phyloP scores from a whole-genome alignment of 2,329 filamentous ascomycete species.

The Sclerotinia borealis region DNA sequence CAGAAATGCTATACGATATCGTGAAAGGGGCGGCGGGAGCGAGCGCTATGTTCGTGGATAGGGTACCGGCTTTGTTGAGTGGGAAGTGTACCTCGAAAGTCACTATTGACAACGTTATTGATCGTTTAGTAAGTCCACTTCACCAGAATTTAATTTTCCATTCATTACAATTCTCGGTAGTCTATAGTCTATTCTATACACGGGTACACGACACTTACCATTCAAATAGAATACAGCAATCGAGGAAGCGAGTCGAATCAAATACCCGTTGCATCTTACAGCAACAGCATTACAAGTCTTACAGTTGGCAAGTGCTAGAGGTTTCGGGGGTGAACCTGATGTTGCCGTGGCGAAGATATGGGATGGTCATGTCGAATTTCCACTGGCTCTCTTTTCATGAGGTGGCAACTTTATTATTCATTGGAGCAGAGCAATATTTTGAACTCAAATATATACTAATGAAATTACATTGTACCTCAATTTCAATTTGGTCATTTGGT shows the following conservation, averaged over 20 bases:
- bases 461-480: not conserved
- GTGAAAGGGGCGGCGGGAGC: constrained; percentile 37
- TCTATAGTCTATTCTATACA: no score
- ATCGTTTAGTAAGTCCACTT: constrained; percentile 27
- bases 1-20: constrained; percentile 42
- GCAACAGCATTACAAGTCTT: constrained; percentile 34
- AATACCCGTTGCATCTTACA: constrained; percentile 35
- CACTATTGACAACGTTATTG: constrained; percentile 35
- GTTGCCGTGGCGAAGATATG: constrained; percentile 36
- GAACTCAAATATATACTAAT: not conserved
- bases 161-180: not conserved
- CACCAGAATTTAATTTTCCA: constrained; percentile 11
- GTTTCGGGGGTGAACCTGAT: constrained; percentile 34
- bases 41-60: constrained; percentile 37
- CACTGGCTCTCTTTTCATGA: not conserved
- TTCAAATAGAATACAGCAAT: constrained; percentile 33
- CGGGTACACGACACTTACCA: constrained; percentile 15
- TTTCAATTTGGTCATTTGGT: not conserved
- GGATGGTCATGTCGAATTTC: constrained; percentile 25
- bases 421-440: not conserved
- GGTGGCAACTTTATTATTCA: not conserved
- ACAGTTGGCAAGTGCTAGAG: constrained; percentile 32
- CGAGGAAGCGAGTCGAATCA: constrained; percentile 27
- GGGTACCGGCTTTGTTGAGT: constrained; percentile 34
- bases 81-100: constrained; percentile 33